Evolutionary conservation across 305 asterid species (phyloP).

Genomic region (Solanum hybrid): DNA sequence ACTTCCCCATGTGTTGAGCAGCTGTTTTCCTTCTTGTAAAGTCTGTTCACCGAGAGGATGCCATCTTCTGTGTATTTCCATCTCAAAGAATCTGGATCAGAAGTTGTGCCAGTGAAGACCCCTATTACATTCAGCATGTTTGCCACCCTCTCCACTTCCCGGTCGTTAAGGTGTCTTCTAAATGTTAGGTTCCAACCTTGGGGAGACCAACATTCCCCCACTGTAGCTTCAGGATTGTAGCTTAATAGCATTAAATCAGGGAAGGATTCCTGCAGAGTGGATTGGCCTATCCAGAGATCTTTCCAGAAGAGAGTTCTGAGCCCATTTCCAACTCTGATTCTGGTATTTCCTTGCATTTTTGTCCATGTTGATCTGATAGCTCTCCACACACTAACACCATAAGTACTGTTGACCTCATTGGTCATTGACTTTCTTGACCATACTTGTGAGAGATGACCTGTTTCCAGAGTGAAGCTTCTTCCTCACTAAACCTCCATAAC

Average conservation of each 20-base stretch:
- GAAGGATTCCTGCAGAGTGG: neutral
- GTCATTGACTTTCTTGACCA: neutral
- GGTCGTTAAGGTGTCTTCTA: neutral
- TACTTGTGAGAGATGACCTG: neutral
- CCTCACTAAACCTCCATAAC: neutral
- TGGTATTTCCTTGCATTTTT: neutral
- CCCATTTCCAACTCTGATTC: neutral
- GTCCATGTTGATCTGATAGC: neutral
- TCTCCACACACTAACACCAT: neutral
- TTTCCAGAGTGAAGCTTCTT: neutral
- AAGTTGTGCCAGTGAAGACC: neutral
- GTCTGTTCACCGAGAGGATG: neutral
- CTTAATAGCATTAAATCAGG: neutral
- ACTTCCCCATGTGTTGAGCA: neutral
- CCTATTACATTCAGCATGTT: neutral
- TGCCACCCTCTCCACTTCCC: neutral
- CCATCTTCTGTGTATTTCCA: neutral
- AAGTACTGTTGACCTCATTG: neutral
- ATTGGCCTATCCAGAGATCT: neutral
- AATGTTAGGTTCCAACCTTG: neutral
- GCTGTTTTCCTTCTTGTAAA: neutral
- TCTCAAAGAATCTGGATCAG: neutral
- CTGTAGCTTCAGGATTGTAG: neutral
- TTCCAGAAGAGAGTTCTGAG: neutral
- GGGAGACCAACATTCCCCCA: neutral